Base-by-base conservation (phyloP, 2,329 filamentous ascomycete genomes). In the Penicillium griseofulvum region DNA sequence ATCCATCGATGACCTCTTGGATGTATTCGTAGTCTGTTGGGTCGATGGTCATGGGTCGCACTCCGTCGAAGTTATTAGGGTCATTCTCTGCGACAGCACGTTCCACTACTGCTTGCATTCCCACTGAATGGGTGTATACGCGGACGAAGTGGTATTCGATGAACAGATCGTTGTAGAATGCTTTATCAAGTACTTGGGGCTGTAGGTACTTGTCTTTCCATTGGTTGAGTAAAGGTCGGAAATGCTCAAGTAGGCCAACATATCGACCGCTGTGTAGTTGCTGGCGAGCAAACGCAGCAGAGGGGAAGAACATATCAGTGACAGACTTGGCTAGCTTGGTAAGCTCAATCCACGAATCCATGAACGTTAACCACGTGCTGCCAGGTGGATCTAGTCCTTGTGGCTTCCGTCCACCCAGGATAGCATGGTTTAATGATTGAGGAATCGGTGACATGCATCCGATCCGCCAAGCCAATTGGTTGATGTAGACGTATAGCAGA, bases 71-170 rank as follows among this genome's bases (percentile, higher is more conserved):
- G 50, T 65, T 57, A 38, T 70, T 68, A 6, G 67, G 59, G 36
- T 70, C 68, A 26, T 64, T 62, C 44, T 74, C 70, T 34, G 71
- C 69, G 5, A 81, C 69, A 1, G 76, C 78, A n/a, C 80, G 78
- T 55, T 83, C 81, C 3, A 83, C 80, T 3, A 83, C 78, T 2
- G 81, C 81, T 65, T 84, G 81, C 68, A 84, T 80, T 3, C 80
- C 81, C 6, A 83, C 74, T 51, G 69, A 73, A 55, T 71, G 74
- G 29, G 69, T 75, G 67, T 74, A 78, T 4, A 77, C 75, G 28
- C 74, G 70, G 22, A 77, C 75, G 51, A 77, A 78, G 55, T 77
- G 71, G 56, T 78, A 83, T 55, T 84, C 81, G 16, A 84, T 82
- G 14, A 77, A 77, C 0, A 84, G 70, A 57, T 80, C 78, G 39